A percentile compares a stretch with the other conserved stretches of the same genome.
Conservation (phyloP, 805 yeast species). For the Sungouiozyma intestinalis region DNA sequence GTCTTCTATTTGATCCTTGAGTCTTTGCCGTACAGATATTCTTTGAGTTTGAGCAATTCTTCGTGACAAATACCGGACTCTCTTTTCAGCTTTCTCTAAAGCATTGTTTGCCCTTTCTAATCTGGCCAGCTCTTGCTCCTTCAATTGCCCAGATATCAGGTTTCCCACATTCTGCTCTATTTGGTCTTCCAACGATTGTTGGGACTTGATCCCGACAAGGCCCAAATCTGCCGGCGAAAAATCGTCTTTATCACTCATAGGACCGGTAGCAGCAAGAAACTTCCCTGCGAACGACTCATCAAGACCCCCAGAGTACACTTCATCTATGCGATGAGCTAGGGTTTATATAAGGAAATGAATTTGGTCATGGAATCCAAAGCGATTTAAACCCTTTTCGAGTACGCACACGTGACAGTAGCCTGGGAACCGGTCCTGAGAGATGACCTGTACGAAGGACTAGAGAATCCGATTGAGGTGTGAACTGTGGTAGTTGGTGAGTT, state of each 20-base stretch:
- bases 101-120: constrained; percentile 54
- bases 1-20: constrained; percentile 44
- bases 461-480: too few species aligned
- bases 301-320: too few species aligned
- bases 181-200: constrained; percentile 62
- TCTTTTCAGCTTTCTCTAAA: constrained; percentile 33
- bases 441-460: too few species aligned
- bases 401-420: too few species aligned
- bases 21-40: constrained; percentile 50
- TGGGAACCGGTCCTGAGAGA: too few species aligned
- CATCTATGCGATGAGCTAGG: too few species aligned
- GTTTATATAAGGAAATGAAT: too few species aligned
- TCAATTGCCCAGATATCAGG: constrained; percentile 48
- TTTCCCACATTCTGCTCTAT: constrained; percentile 62
- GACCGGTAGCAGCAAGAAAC: not conserved
- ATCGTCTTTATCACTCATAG: not conserved
- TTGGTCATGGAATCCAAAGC: too few species aligned
- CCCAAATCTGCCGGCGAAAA: constrained; percentile 32
- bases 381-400: too few species aligned
- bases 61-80: constrained; percentile 37
- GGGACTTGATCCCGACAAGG: constrained; percentile 56
- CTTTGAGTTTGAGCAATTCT: constrained; percentile 45
- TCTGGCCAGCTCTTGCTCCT: constrained; percentile 65
- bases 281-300: not conserved
- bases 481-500: too few species aligned